Evolutionary conservation across 2,329 filamentous ascomycete species (phyloP), one percentile per base, ranked within the genome.

Genomic region (Colletotrichum cordylinicola): DNA sequence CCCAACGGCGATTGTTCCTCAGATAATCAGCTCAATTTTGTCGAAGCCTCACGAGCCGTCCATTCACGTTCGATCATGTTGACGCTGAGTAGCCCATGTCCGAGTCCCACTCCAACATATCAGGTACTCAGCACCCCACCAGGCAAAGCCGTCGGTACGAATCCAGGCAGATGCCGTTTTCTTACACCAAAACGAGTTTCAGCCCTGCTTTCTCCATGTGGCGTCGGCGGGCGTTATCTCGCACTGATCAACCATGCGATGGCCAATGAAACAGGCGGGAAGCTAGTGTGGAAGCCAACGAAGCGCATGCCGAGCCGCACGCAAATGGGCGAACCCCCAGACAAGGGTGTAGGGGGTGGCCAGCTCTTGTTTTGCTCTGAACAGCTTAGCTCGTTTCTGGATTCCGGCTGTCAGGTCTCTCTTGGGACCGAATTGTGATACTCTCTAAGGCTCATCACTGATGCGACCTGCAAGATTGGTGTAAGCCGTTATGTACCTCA

Each of bases 401-500:
- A 1, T 43, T 56, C 31, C 61, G 39, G 37, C 33, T 62, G 58
- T 62, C 58, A 62, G 31, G 31, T 65, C 24, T 31, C 70, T 48
- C 18, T 55, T 65, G 35, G 21, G 58, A 16, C 70, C 65, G 64
- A 74, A 69, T 48, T 76, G 13, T 74, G 65, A 69, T 43, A 74
- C 74, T 64, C 58, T 9, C 18, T 60, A 65, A 73, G 64, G 64
- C 58, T 58, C n/a, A 58, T 39, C 27, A 61, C 39, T 33, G 21
- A 58, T 65, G 65, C 74, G 73, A 48, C 16, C 58, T 74, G 70
- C 65, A 35, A 60, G 31, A 39, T 21, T 27, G 33, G 43, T 69
- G 65, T 48, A 66, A 65, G 65, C 64, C 65, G n/a, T 27, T 64
- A 76, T 74, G 74, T 76, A 76, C 70, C 70, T 76, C 64, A 70